Percentiles rank a stretch among this genome's conserved stretches.
Conservation (phyloP, 352 stramenopile species). For the Globisporangium cylindrosporum region DNA sequence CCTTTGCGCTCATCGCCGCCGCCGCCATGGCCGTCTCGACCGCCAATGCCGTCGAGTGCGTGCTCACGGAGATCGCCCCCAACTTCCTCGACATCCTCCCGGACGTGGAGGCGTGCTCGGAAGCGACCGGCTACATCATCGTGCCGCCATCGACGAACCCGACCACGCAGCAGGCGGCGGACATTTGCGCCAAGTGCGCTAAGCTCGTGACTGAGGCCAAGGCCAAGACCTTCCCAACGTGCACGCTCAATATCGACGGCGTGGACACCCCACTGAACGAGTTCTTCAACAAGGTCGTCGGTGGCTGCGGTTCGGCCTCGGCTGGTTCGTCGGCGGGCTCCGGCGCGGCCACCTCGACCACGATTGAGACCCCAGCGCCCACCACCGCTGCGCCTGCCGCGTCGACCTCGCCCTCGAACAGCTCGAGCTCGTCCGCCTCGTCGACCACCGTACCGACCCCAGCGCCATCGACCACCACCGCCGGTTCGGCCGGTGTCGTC, state of each 20-base stretch:
- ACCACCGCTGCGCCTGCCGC: neutral
- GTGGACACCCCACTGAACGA: constrained; percentile 10
- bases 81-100: constrained; percentile 2
- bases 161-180: constrained; percentile 1
- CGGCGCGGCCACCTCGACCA: neutral
- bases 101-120: constrained; percentile 3
- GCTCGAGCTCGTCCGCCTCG: neutral
- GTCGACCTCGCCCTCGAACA: neutral
- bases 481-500: constrained; percentile 3
- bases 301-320: neutral
- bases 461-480: neutral
- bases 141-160: constrained; percentile 6
- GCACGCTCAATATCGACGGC: constrained; percentile 8
- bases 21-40: constrained; percentile 7
- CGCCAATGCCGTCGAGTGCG: constrained; percentile 7
- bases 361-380: neutral
- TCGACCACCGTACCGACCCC: neutral
- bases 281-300: constrained; percentile 6
- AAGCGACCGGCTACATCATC: constrained; percentile 1
- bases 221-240: constrained; percentile 13
- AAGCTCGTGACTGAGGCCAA: constrained; percentile 9
- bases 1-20: constrained; percentile 9
- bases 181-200: constrained; percentile 12
- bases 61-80: neutral
- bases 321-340: constrained; percentile 3